Evolutionary conservation across 1,139 yeast species (phyloP).

Genomic region (Geotrichum australiense): DNA sequence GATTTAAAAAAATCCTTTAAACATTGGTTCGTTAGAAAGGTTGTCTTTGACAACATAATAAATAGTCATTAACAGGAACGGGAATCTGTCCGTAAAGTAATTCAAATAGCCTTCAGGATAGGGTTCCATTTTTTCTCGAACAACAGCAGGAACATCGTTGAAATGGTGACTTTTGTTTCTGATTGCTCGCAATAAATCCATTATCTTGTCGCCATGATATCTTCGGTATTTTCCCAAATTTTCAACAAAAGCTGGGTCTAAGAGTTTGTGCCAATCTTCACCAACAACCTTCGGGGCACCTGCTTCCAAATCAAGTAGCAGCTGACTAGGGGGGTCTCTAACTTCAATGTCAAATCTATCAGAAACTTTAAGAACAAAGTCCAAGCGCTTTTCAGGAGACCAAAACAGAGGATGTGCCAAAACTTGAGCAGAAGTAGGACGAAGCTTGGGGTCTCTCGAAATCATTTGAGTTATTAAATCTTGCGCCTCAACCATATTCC

Average conservation of each 20-base stretch:
- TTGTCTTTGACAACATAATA: slow-evolving; percentile 57
- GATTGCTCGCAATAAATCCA: slow-evolving; percentile 82
- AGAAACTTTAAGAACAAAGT: slow-evolving; percentile 76
- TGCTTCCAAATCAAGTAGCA: slow-evolving; percentile 54
- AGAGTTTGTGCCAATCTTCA: slow-evolving; percentile 71
- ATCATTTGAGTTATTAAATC: slow-evolving; percentile 74
- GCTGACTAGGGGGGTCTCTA: slow-evolving; percentile 75
- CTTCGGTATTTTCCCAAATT: slow-evolving; percentile 87
- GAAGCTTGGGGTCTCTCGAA: slow-evolving; percentile 50
- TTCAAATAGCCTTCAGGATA: slow-evolving; percentile 76
- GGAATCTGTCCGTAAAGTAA: slow-evolving; percentile 70
- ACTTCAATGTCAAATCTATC: slow-evolving; percentile 86
- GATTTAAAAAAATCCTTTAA: slow-evolving; percentile 44
- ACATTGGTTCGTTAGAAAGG: slow-evolving; percentile 54
- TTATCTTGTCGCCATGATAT: slow-evolving; percentile 66
- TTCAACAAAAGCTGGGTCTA: slow-evolving; percentile 65
- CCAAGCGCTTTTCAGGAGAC: slow-evolving; percentile 66
- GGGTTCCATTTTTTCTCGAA: slow-evolving; percentile 59
- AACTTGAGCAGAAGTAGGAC: slow-evolving; percentile 67
- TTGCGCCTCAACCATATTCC: slow-evolving; percentile 53
- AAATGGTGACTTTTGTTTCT: slow-evolving; percentile 91
- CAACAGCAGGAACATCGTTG: slow-evolving; percentile 70
- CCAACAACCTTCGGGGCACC: slow-evolving; percentile 48
- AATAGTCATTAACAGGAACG: slow-evolving; percentile 67
- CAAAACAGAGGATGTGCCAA: slow-evolving; percentile 87